Base-by-base conservation (phyloP, 768 basidiomycete species). In the Cytidiella melzeri region DNA sequence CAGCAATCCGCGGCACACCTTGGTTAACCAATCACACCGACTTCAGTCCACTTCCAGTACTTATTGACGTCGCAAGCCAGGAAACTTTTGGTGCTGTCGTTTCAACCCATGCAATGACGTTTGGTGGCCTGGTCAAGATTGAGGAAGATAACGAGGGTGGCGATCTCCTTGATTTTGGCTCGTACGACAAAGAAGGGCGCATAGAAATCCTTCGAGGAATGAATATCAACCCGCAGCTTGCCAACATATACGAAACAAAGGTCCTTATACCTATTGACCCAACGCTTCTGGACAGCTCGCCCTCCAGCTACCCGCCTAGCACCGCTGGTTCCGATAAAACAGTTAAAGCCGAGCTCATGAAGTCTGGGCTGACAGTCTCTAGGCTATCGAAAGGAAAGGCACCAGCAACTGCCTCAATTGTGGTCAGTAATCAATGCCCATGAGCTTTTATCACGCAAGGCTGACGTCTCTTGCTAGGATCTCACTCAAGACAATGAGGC, bases 31-130 rank as follows among this genome's bases (percentile, higher is more conserved):
- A 15, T 7, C n/a, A n/a, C 9, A 30, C 18, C 13, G 25, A 21
- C 12, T 30, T 57, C 12, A 3, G 12, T 15, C 19, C n/a, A 2
- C 49, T 48, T 1, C 50, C 48, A 3, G 18, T 36, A 15, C 28
- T 57, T 2, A 24, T 3, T 12, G 38, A 15, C 1, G 42, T 48
- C 2, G 4, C 23, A 1, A 54, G 52, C 41, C 50, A 57, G 15
- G 50, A 60, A 34, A 30, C 40, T 1, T 60, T 60, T 34, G 55
- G 57, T n/a, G 9, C 28, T 4, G 19, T 45, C 9, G 18, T 27
- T 27, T 45, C 43, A 45, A 25, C 11, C 4, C 43, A 45, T 20
- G 43, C 43, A 13, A 3, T 13, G 25, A 27, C 43, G 9, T 45
- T 27, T 20, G 43, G 43, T 3, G 43, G 43, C 4, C 19, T 45